Conservation (phyloP, 2,329 filamentous ascomycete species). For the Pseudogymnoascus sp. region DNA sequence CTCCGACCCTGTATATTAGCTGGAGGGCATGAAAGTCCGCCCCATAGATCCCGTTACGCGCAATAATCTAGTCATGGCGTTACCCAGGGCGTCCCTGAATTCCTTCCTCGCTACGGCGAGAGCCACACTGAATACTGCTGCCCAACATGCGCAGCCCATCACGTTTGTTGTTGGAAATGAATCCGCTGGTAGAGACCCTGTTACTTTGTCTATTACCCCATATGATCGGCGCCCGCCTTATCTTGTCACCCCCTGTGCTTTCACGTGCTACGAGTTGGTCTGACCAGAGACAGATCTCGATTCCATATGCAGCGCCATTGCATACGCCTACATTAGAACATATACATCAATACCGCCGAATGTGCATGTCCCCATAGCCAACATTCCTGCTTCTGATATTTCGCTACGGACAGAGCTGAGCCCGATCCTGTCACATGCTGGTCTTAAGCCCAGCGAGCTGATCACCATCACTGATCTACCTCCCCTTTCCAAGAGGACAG, state of each 20-base stretch:
- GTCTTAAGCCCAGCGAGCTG: slow-evolving; percentile 52
- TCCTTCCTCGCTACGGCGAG: slow-evolving; percentile 47
- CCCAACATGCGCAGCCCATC: slow-evolving; percentile 41
- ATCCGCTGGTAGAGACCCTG: slow-evolving; percentile 46
- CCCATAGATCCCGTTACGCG: background rate
- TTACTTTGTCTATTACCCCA: background rate
- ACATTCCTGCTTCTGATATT: slow-evolving; percentile 62
- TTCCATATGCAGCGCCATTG: slow-evolving; percentile 66
- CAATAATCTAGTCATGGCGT: slow-evolving; percentile 20
- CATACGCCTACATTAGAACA: slow-evolving; percentile 68
- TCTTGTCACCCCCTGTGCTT: background rate
- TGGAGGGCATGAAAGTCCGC: slow-evolving; percentile 5
- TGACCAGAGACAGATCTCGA: slow-evolving; percentile 56
- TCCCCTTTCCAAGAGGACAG: slow-evolving; percentile 41
- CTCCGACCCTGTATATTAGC: background rate
- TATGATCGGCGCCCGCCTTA: background rate
- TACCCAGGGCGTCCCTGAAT: slow-evolving; percentile 36
- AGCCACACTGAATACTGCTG: slow-evolving; percentile 37
- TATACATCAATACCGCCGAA: slow-evolving; percentile 35
- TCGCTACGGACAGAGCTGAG: slow-evolving; percentile 65
- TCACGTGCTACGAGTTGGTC: background rate
- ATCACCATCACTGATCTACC: slow-evolving; percentile 57
- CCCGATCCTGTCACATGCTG: slow-evolving; percentile 55
- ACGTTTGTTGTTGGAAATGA: slow-evolving; percentile 62
- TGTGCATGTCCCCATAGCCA: slow-evolving; percentile 65